Evolutionary conservation across 306 rosid genomes (phyloP).

Genomic region (Acacia acuminata): DNA sequence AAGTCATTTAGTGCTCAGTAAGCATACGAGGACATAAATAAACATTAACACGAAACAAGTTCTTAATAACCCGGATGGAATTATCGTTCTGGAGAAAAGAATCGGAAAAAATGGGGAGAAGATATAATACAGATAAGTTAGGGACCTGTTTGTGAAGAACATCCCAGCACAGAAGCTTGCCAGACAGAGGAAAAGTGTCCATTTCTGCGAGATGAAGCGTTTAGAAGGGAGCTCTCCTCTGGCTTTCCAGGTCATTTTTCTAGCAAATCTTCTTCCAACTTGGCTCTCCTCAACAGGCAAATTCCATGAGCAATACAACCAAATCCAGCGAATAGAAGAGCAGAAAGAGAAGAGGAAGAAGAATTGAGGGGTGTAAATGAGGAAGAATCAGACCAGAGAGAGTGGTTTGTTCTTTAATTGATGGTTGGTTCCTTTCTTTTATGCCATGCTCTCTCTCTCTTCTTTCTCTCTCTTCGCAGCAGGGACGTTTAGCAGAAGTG

Average conservation of each 20-base stretch:
- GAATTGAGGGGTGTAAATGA: background rate
- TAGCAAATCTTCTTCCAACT: conserved; percentile 13
- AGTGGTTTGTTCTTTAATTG: conserved; percentile 20
- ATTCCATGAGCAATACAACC: conserved; percentile 42
- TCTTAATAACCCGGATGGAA: background rate
- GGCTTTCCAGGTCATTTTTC: conserved; percentile 78
- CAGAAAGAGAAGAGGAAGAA: conserved; percentile 4
- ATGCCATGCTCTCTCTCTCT: conserved; percentile 23
- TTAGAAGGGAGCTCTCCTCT: conserved; percentile 75
- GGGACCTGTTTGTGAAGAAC: conserved; percentile 85
- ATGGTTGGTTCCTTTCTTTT: conserved; percentile 42
- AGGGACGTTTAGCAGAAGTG: conserved; percentile 60
- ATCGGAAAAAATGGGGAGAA: background rate
- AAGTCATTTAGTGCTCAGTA: background rate
- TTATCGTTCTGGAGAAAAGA: background rate
- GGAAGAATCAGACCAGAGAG: conserved; percentile 36
- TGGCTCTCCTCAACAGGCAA: conserved; percentile 27
- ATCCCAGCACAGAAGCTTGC: conserved; percentile 91
- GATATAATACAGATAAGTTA: background rate
- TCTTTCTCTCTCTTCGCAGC: conserved; percentile 49
- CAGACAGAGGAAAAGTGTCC: conserved; percentile 80
- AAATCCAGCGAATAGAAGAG: background rate
- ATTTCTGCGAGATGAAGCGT: conserved; percentile 64
- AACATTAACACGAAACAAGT: background rate
- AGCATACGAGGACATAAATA: background rate